Base-by-base conservation (phyloP, 2,329 filamentous ascomycete species). In the Alternaria tenuissima region DNA sequence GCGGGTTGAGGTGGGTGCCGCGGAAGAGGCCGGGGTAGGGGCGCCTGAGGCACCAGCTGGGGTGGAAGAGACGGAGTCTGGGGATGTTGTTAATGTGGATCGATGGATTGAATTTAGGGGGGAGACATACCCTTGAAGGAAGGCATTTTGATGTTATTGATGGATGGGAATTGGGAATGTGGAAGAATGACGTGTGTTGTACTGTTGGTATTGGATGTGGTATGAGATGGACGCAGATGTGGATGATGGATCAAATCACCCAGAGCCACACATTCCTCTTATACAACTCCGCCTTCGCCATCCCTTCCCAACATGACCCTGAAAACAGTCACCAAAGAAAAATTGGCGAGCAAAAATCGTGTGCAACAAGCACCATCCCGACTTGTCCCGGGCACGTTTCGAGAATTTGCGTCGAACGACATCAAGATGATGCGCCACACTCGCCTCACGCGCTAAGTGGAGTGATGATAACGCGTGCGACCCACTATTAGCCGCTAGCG, bases 61-160 rank as follows among this genome's bases (percentile, higher is more conserved):
- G 8, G 68, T 72, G 38, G 69, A 71, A n/a, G 69, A 65, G 28
- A 67, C 55, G 24, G 66, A 72, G 61, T 72, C 69, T 72, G 26
- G 18, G 34, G 32, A 16, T 16, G 1, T 44, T 11, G 41, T 65
- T 54, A 66, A 58, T 7, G 36, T 26, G 3, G 36, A 39, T 9
- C 11, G 20, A 42, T 28, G 28, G 8, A 16, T 20, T 9, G 14
- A 5, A 1, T 8, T 6, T 11, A 7, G 16, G 3, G 3, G n/a
- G 3, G 4, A 16, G 7, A 9, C 57, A 14, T 62, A 71, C 69
- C 63, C 48, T 67, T 70, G 53, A 68, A 69, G 2, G 63, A 64
- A 61, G 67, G 67, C 69, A 71, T 71, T 5, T 28, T 66, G 47
- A 34, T 8, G 3, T 38, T 41, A 2, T n/a, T 51, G 46, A 22